phyloP scores from a whole-genome alignment of 2,329 filamentous ascomycete species.

The Endocalyx cinctus region DNA sequence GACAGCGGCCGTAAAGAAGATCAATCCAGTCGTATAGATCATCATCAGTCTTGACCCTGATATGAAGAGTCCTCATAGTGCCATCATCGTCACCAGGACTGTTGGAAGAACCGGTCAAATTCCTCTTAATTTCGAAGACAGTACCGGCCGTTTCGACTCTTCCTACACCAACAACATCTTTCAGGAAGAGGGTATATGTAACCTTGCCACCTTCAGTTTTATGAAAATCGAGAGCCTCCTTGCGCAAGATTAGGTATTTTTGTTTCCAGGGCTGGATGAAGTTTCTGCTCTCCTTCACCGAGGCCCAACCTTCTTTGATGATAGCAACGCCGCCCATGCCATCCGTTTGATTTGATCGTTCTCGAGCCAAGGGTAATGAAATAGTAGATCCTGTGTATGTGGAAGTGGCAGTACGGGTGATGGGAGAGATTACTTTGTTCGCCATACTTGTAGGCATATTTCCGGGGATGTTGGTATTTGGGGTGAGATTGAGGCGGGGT shows the following conservation, averaged over 20 bases:
- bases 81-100: conserved; percentile 77
- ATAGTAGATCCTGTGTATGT: conserved; percentile 70
- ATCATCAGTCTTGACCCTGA: conserved; percentile 91
- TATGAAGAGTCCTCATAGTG: conserved; percentile 76
- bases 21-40: conserved; percentile 99
- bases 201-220: conserved; percentile 87
- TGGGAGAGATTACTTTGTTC: conserved; percentile 70
- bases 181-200: conserved; percentile 77
- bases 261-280: conserved; percentile 85
- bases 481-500: conserved; percentile 75
- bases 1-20: conserved; percentile 92
- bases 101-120: conserved; percentile 61
- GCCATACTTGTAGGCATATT: conserved; percentile 70
- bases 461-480: conserved; percentile 68
- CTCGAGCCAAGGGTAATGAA: conserved; percentile 63
- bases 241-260: conserved; percentile 85
- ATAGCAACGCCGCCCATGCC: conserved; percentile 65
- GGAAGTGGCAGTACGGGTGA: conserved; percentile 60
- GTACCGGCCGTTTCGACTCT: conserved; percentile 87
- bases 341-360: conserved; percentile 53
- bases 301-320: conserved; percentile 77
- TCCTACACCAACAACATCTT: conserved; percentile 84
- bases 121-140: conserved; percentile 88
- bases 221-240: conserved; percentile 90
- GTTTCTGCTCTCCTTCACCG: conserved; percentile 86